These are phyloP conservation scores for Malassezia furfur DNA, from an alignment of 1,284 basidiomycete species.

Conservation along the genomic window DNA sequence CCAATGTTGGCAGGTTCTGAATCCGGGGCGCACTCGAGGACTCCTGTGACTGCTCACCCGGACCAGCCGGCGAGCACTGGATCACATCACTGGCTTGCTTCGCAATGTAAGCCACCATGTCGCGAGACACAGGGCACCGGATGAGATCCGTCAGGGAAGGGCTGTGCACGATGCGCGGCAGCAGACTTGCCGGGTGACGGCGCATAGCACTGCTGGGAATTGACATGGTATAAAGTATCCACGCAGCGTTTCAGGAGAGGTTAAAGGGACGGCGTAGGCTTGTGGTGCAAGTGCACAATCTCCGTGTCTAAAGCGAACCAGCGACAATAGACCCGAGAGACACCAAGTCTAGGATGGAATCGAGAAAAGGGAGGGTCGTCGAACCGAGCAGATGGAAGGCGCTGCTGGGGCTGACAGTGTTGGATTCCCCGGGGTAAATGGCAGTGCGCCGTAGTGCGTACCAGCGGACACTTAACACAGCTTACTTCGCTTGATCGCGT, in stretches of 20 bases:
- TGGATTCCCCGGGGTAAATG: too few species aligned
- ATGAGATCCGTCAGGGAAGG: slow-evolving; percentile 44
- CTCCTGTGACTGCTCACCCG: background rate
- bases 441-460: too few species aligned
- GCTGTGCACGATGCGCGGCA: slow-evolving; percentile 44
- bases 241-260: background rate
- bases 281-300: background rate
- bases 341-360: background rate
- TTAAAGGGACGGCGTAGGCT: background rate
- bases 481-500: background rate
- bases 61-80: slow-evolving; percentile 31
- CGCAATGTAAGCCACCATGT: slow-evolving; percentile 47
- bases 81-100: slow-evolving; percentile 47
- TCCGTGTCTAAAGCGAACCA: slow-evolving; percentile 3
- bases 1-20: slow-evolving; percentile 59
- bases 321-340: slow-evolving; percentile 5
- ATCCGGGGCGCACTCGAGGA: background rate
- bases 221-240: background rate
- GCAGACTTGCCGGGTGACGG: slow-evolving; percentile 41
- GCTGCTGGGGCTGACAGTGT: too few species aligned
- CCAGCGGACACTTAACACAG: background rate
- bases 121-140: slow-evolving; percentile 42
- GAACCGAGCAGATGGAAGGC: too few species aligned
- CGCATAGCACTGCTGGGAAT: slow-evolving; percentile 22
- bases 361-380: too few species aligned